A percentile compares a stretch with the other conserved stretches of the same genome.
These are phyloP conservation scores for Loxodes magnus DNA, from an alignment of 73 alveolate species.

Conservation along the genomic window DNA sequence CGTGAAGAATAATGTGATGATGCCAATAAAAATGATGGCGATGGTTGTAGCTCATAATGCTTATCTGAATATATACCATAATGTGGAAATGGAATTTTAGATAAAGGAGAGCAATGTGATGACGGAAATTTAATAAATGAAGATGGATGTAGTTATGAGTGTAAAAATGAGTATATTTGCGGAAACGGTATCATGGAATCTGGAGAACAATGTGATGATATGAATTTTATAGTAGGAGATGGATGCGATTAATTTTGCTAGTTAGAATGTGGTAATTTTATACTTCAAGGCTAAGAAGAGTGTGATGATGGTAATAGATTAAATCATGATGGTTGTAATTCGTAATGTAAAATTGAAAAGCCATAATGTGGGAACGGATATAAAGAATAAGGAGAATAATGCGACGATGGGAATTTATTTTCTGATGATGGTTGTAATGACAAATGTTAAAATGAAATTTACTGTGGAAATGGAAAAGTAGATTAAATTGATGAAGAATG, in stretches of 20 bases:
- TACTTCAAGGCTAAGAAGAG: conserved; percentile 15
- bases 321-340: conserved; percentile 25
- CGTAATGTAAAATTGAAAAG: conserved; percentile 14
- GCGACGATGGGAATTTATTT: conserved; percentile 13
- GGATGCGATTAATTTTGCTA: conserved; percentile 20
- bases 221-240: conserved; percentile 21
- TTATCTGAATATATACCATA: conserved; percentile 13
- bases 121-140: conserved; percentile 23
- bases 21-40: neutral
- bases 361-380: conserved; percentile 22
- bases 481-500: conserved; percentile 39
- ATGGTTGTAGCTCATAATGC: neutral
- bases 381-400: conserved; percentile 19
- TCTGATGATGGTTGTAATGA: neutral
- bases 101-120: conserved; percentile 38
- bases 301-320: conserved; percentile 43
- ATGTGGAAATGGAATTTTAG: conserved; percentile 35
- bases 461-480: conserved; percentile 33
- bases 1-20: conserved; percentile 22
- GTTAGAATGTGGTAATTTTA: conserved; percentile 7
- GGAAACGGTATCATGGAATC: conserved; percentile 13
- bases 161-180: conserved; percentile 22
- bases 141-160: conserved; percentile 28
- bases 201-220: conserved; percentile 38
- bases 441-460: neutral